Evolutionary conservation across 192 early-diverging fungal genomes (phyloP).

Genomic region (Glomus cerebriforme): DNA sequence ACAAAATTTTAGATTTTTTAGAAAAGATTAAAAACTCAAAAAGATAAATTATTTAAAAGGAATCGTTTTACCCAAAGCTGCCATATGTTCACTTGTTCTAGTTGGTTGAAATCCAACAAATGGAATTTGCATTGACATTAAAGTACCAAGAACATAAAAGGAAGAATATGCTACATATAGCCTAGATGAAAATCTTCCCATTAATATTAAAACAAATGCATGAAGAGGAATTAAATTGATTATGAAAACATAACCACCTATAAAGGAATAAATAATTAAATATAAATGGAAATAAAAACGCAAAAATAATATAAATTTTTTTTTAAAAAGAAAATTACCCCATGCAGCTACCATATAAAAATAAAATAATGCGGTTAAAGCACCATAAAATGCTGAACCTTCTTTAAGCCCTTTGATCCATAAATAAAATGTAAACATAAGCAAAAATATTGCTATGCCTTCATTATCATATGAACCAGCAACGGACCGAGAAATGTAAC

Average conservation of each 20-base stretch:
- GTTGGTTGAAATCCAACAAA: slow-evolving; percentile 99
- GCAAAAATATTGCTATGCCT: slow-evolving; percentile 98
- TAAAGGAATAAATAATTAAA: not conserved
- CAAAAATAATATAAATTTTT: not conserved
- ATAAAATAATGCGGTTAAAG: slow-evolving; percentile 88
- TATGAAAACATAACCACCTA: slow-evolving; percentile 96
- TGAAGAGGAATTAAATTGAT: slow-evolving; percentile 99
- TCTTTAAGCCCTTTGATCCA: slow-evolving; percentile 97
- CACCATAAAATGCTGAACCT: slow-evolving; percentile 90
- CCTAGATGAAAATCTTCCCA: slow-evolving; percentile 94
- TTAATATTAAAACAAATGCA: slow-evolving; percentile 88
- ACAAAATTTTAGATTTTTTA: not conserved
- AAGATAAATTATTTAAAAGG: slow-evolving; percentile 16
- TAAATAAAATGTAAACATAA: slow-evolving; percentile 97
- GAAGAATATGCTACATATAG: slow-evolving; percentile 97
- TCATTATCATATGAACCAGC: slow-evolving; percentile 99
- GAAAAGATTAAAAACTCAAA: not conserved
- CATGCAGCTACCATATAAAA: slow-evolving; percentile 99
- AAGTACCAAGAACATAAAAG: slow-evolving; percentile 96
- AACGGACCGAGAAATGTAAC: slow-evolving; percentile 99
- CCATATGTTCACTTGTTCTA: slow-evolving; percentile 98
- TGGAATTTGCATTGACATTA: slow-evolving; percentile 98
- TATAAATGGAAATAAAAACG: not conserved
- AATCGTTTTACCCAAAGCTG: slow-evolving; percentile 76
- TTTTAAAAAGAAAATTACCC: too few relatives aligned